phyloP scores from a whole-genome alignment of 495 filamentous ascomycete genomes.

The Penicillium egyptiacum region DNA sequence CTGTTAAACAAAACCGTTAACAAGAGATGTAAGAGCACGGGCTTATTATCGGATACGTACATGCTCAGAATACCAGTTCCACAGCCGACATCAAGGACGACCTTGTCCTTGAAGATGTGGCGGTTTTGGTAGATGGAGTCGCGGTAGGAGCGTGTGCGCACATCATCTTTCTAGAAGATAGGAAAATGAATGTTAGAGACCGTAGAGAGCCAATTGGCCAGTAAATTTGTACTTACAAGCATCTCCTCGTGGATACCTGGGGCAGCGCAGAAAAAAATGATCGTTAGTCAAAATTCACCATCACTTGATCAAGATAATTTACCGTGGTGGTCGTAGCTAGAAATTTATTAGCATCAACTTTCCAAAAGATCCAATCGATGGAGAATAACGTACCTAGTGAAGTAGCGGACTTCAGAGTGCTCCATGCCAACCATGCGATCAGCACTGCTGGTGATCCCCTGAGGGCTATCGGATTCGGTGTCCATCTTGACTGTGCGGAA shows the following conservation, averaged over 20 bases:
- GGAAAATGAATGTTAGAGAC: constrained; percentile 10
- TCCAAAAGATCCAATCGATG: not conserved
- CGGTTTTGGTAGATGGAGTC: constrained; percentile 95
- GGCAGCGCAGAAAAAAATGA: constrained; percentile 25
- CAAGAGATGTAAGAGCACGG: constrained; percentile 3
- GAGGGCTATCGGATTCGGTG: constrained; percentile 26
- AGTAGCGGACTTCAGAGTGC: constrained; percentile 93
- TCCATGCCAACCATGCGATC: constrained; percentile 63
- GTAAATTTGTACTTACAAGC: constrained; percentile 67
- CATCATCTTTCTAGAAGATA: constrained; percentile 84
- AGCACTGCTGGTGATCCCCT: constrained; percentile 44
- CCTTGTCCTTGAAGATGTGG: constrained; percentile 95
- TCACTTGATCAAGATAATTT: constrained; percentile 22
- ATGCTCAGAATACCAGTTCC: constrained; percentile 89
- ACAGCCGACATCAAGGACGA: constrained; percentile 96
- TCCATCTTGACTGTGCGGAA: constrained; percentile 30
- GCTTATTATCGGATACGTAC: constrained; percentile 46
- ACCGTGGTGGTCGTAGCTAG: constrained; percentile 96
- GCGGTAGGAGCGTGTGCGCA: constrained; percentile 91
- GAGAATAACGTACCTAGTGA: constrained; percentile 69
- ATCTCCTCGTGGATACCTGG: constrained; percentile 97
- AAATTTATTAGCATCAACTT: constrained; percentile 31
- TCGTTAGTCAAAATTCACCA: constrained; percentile 18
- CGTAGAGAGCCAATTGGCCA: constrained; percentile 7
- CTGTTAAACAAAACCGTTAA: constrained; percentile 44